Percentiles rank a stretch among this genome's conserved stretches.
Conservation (phyloP, 352 stramenopile species). For the Hyaloperonospora brassicae region DNA sequence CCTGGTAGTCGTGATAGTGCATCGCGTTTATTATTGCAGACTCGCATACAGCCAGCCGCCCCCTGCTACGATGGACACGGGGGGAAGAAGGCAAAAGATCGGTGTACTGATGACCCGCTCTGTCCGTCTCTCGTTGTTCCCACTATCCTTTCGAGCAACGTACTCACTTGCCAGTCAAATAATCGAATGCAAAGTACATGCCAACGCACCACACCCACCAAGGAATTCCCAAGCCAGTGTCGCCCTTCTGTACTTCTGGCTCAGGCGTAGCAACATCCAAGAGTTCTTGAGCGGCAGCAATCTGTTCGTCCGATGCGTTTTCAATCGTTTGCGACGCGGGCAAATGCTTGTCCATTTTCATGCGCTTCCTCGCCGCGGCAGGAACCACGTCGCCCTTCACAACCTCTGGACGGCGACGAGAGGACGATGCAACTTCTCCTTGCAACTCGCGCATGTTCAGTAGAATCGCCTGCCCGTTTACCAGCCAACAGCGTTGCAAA, state of each 20-base stretch:
- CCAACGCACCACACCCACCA: conserved; percentile 58
- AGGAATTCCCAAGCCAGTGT: conserved; percentile 39
- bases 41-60: too few species aligned
- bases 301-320: conserved; percentile 16
- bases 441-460: conserved; percentile 73
- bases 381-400: conserved; percentile 49
- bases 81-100: neutral
- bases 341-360: conserved; percentile 61
- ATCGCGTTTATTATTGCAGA: too few species aligned
- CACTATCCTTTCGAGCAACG: conserved; percentile 3
- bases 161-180: conserved; percentile 40
- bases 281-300: conserved; percentile 31
- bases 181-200: conserved; percentile 64
- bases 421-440: conserved; percentile 58
- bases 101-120: conserved; percentile 1
- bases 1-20: too few species aligned
- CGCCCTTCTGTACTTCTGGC: conserved; percentile 41
- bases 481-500: conserved; percentile 3
- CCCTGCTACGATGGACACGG: neutral
- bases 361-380: conserved; percentile 43
- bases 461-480: conserved; percentile 46
- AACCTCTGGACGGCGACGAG: conserved; percentile 38
- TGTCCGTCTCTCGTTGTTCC: conserved; percentile 1
- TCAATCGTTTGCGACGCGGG: conserved; percentile 4
- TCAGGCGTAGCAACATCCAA: conserved; percentile 35